Conservation (phyloP, 164 flowering plant species). For the Aristolochia fimbriata region DNA sequence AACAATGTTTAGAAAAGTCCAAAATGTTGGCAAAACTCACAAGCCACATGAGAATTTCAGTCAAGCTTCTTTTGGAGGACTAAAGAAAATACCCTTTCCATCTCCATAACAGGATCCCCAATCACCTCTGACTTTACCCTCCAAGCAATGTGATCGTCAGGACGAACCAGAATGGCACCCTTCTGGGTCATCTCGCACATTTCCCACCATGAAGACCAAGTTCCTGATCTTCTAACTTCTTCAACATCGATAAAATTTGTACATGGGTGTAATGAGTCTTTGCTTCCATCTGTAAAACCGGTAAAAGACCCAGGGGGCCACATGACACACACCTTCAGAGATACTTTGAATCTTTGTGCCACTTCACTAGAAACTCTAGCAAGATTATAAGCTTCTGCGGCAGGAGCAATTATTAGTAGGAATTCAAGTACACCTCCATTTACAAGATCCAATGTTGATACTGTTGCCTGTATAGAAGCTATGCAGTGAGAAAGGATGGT, state of each 20-base stretch:
- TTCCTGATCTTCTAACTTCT: constrained; percentile 28
- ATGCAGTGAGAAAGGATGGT: neutral
- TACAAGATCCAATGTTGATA: constrained; percentile 80
- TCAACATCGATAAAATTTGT: constrained; percentile 43
- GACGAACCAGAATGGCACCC: constrained; percentile 90
- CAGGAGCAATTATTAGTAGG: constrained; percentile 74
- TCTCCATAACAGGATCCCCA: constrained; percentile 32
- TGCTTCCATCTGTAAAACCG: constrained; percentile 16
- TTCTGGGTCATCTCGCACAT: constrained; percentile 51
- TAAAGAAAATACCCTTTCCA: constrained; percentile 41
- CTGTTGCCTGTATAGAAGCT: constrained; percentile 25
- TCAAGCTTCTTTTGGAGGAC: too few relatives aligned
- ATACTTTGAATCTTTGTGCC: constrained; percentile 41
- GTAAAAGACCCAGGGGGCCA: constrained; percentile 42
- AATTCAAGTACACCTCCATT: constrained; percentile 59
- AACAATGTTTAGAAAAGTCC: too few relatives aligned
- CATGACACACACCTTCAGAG: constrained; percentile 50
- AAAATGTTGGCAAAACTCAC: too few relatives aligned
- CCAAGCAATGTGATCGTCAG: constrained; percentile 96
- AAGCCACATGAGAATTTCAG: too few relatives aligned
- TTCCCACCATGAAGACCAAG: constrained; percentile 73
- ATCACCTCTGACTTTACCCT: constrained; percentile 27
- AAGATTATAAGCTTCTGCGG: constrained; percentile 44
- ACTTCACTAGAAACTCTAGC: constrained; percentile 60
- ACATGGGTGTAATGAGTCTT: constrained; percentile 37